Evolutionary conservation across 768 basidiomycete species (phyloP).

Genomic region (Xanthoconium stramineum): DNA sequence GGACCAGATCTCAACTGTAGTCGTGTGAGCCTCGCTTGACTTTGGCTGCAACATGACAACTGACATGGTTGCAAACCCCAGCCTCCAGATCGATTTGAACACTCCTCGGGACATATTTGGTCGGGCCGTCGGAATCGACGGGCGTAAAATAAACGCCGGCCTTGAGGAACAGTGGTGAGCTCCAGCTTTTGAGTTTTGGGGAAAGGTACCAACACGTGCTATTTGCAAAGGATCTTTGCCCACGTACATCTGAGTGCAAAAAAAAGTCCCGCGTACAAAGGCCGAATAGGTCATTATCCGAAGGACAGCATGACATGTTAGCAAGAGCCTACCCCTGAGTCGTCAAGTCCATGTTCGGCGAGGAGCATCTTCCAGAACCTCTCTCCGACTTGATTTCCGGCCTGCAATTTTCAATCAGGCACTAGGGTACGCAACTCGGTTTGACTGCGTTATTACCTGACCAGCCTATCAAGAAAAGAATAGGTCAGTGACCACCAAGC

Average conservation of each 20-base stretch:
- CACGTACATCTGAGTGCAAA: conserved; percentile 50
- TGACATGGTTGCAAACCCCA: conserved; percentile 76
- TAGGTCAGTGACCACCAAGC: conserved; percentile 5
- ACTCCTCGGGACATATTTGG: conserved; percentile 87
- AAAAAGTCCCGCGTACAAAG: conserved; percentile 6
- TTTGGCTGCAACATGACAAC: conserved; percentile 22
- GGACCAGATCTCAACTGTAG: conserved; percentile 62
- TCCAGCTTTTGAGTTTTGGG: neutral
- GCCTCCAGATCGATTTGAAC: conserved; percentile 89
- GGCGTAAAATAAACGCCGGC: conserved; percentile 82
- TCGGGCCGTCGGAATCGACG: conserved; percentile 45
- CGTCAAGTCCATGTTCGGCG: conserved; percentile 79
- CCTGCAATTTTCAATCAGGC: conserved; percentile 37
- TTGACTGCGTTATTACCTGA: conserved; percentile 44
- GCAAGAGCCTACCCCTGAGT: conserved; percentile 51
- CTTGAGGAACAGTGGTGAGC: conserved; percentile 39
- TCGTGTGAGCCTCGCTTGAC: conserved; percentile 1
- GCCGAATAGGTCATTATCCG: conserved; percentile 16
- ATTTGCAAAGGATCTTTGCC: conserved; percentile 76
- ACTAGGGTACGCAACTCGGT: conserved; percentile 8
- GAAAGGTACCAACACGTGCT: conserved; percentile 51
- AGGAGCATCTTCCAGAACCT: conserved; percentile 89
- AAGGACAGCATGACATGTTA: conserved; percentile 2
- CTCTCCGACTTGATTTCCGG: conserved; percentile 78
- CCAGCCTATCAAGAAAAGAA: conserved; percentile 48